A percentile compares a stretch with the other conserved stretches of the same genome.
Conservation (phyloP, 495 filamentous ascomycete species). For the Aspergillus cristatus region DNA sequence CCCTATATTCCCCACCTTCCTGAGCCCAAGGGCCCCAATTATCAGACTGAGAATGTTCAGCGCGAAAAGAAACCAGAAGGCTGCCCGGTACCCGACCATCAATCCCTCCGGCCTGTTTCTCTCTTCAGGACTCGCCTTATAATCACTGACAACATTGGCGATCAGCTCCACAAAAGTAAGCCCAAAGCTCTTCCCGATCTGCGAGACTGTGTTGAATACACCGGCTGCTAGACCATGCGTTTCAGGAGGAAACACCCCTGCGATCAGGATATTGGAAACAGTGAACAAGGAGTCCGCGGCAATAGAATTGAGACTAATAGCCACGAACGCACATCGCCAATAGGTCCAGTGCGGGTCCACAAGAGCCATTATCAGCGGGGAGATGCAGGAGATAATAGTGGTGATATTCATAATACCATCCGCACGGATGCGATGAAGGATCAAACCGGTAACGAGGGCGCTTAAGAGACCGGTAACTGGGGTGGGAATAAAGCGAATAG, state of each 20-base stretch:
- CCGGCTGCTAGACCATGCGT: constrained; percentile 41
- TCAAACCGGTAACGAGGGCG: constrained; percentile 11
- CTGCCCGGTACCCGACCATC: constrained; percentile 41
- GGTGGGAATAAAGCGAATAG: constrained; percentile 21
- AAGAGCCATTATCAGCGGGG: constrained; percentile 24
- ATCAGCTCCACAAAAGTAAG: constrained; percentile 41
- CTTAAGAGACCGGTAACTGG: constrained; percentile 15
- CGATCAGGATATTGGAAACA: constrained; percentile 45
- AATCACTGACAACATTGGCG: constrained; percentile 30
- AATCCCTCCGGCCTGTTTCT: constrained; percentile 24
- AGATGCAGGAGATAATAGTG: constrained; percentile 5
- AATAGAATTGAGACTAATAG: constrained; percentile 20
- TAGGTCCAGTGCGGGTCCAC: constrained; percentile 13
- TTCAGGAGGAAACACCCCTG: constrained; percentile 19
- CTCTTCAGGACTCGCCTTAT: background rate
- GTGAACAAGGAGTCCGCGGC: constrained; percentile 43
- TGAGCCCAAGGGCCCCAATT: constrained; percentile 9
- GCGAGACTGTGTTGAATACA: constrained; percentile 50
- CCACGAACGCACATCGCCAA: constrained; percentile 17
- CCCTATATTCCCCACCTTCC: constrained; percentile 39
- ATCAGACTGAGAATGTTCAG: constrained; percentile 4
- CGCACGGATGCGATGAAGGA: constrained; percentile 14
- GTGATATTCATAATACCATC: constrained; percentile 11
- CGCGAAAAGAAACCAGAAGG: constrained; percentile 44
- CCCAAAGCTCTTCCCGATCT: constrained; percentile 48